Percentiles rank a stretch among this genome's conserved stretches.
These are phyloP conservation scores for Parastagonospora nodorum DNA, from an alignment of 2,329 filamentous ascomycete genomes.

Conservation along the genomic window DNA sequence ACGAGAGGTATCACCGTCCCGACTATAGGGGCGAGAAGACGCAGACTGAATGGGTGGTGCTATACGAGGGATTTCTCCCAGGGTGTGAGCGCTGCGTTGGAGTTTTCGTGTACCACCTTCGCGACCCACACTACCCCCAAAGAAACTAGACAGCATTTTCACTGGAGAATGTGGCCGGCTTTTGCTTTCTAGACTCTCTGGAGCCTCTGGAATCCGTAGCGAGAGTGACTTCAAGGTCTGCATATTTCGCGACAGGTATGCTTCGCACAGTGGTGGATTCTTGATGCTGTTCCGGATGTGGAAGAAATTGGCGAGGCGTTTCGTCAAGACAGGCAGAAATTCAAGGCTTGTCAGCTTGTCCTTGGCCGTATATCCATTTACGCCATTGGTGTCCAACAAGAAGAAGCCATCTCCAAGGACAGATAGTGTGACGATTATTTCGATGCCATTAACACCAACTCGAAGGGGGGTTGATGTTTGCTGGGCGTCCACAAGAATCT, in stretches of 20 bases:
- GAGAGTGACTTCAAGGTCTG: constrained; percentile 75
- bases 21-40: constrained; percentile 44
- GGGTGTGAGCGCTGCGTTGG: constrained; percentile 38
- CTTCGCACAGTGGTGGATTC: constrained; percentile 67
- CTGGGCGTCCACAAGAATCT: constrained; percentile 74
- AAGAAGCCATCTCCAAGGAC: constrained; percentile 60
- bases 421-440: constrained; percentile 70
- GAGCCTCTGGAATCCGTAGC: constrained; percentile 64
- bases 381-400: constrained; percentile 63
- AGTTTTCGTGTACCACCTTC: constrained; percentile 41
- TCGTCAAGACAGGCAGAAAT: constrained; percentile 75
- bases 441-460: constrained; percentile 62
- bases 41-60: constrained; percentile 41
- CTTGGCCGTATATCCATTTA: constrained; percentile 72
- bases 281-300: constrained; percentile 71
- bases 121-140: constrained; percentile 64
- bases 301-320: constrained; percentile 74
- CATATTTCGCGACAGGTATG: constrained; percentile 76
- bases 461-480: constrained; percentile 62
- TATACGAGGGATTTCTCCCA: constrained; percentile 45
- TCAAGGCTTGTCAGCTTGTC: constrained; percentile 76
- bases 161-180: constrained; percentile 84
- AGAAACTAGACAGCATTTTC: constrained; percentile 84
- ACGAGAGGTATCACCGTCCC: constrained; percentile 40
- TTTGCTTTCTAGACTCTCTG: constrained; percentile 56